Base-by-base conservation (phyloP, 257 asterid genomes). In the Rhazya stricta region DNA sequence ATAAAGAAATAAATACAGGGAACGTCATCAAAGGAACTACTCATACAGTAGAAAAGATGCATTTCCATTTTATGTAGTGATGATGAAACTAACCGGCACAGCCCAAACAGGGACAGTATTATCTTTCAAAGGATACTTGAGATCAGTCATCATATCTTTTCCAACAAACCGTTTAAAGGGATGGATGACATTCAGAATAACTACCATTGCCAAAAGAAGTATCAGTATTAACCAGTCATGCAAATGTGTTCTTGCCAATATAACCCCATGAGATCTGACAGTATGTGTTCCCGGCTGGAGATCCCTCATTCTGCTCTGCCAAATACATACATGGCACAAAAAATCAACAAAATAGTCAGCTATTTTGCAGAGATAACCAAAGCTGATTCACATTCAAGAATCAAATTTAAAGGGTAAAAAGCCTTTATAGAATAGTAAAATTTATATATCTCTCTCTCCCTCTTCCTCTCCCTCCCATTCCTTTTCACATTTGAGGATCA, bases 111-210 rank as follows among this genome's bases (percentile, higher is more conserved):
- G 98, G 74, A 94, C 77, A 1, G 94, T 91, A 73, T 80, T 85
- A 75, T 54, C 80, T 77, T 86, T 88, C 75, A 80, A 60, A 19
- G 97, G 98, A 82, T 86, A 91, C 85, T 83, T 89, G 67, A 94
- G 87, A 83, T 89, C 97, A 65, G 84, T 75, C 94, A 94, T 90
- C 98, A 94, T 91, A 79, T 90, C 97, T 84, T 85, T 88, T 76
- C 97, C 96, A 43, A 91, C 95, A 82, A 88, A 94, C 37, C 97
- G 95, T 58, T 89, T 80, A 76, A 89, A 91, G 19, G 97, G 98
- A 78, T 83, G 85, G 77, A 91, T 84, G 60, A 79, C 19, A 81
- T 89, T 85, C 81, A 94, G 84, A 71, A 78, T 60, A 27, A 50
- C 37, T 65, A 79, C 54, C 71, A 87, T 78, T 27, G 68, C 80